A percentile compares a stretch with the other conserved stretches of the same genome.
These are phyloP conservation scores for Beta lomatogona DNA, from an alignment of 179 eudicot genomes.

Conservation along the genomic window DNA sequence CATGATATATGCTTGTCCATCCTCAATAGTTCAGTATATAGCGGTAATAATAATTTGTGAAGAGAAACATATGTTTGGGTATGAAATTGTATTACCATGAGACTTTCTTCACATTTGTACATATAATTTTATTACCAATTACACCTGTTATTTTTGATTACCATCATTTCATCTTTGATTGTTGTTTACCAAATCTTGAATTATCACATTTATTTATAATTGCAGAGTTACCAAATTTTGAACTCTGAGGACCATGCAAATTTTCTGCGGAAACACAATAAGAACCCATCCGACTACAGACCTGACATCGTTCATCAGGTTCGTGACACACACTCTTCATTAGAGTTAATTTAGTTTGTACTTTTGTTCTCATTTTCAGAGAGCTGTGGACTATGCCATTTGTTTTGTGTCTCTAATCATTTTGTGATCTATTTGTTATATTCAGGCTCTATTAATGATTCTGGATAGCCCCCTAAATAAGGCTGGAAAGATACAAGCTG, in stretches of 20 bases:
- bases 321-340: slow-evolving; percentile 43
- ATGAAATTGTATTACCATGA: too few relatives aligned
- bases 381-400: not conserved
- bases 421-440: slow-evolving; percentile 10
- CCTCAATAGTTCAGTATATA: too few relatives aligned
- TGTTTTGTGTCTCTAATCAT: not conserved
- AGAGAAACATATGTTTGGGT: too few relatives aligned
- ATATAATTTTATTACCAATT: too few relatives aligned
- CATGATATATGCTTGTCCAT: too few relatives aligned
- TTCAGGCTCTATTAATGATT: slow-evolving; percentile 80
- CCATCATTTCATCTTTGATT: too few relatives aligned
- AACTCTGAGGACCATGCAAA: slow-evolving; percentile 85
- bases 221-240: slow-evolving; percentile 75
- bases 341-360: too few relatives aligned
- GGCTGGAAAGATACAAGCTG: slow-evolving; percentile 72
- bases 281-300: slow-evolving; percentile 81
- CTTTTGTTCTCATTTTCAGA: not conserved
- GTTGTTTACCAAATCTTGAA: slow-evolving; percentile 5
- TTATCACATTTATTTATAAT: slow-evolving; percentile 5
- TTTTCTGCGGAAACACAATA: slow-evolving; percentile 61
- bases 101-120: too few relatives aligned
- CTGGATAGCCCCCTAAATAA: slow-evolving; percentile 90
- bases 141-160: too few relatives aligned
- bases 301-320: slow-evolving; percentile 97
- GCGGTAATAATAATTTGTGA: too few relatives aligned